Conservation (phyloP, 2,329 filamentous ascomycete genomes). For the Paraconiothyrium brasiliense region DNA sequence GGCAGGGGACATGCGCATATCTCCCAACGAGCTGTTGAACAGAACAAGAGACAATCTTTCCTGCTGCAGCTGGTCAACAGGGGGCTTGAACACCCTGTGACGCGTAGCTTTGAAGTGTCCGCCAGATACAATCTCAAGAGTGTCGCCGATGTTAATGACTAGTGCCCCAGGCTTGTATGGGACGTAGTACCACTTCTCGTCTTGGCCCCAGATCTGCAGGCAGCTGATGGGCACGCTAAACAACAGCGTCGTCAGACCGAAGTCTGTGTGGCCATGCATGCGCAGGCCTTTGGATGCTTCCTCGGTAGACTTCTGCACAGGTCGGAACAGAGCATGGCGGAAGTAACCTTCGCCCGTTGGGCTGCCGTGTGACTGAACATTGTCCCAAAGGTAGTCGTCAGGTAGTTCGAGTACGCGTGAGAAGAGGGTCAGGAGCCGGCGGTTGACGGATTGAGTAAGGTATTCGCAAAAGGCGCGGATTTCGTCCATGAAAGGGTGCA, state of each 20-base stretch:
- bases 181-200: constrained; percentile 39
- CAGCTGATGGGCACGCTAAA: constrained; percentile 38
- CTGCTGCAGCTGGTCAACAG: constrained; percentile 49
- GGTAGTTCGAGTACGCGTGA: constrained; percentile 35
- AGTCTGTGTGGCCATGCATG: constrained; percentile 45
- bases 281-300: constrained; percentile 39
- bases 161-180: constrained; percentile 37
- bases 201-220: constrained; percentile 35
- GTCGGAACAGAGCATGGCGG: constrained; percentile 35
- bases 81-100: constrained; percentile 56
- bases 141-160: constrained; percentile 40
- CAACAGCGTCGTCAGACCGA: constrained; percentile 34
- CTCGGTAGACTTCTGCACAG: constrained; percentile 33
- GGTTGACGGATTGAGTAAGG: constrained; percentile 59
- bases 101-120: constrained; percentile 59
- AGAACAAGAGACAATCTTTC: constrained; percentile 45
- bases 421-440: constrained; percentile 42
- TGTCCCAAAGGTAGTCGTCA: constrained; percentile 36
- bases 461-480: constrained; percentile 59
- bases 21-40: constrained; percentile 34
- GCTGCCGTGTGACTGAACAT: constrained; percentile 33
- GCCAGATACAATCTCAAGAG: constrained; percentile 56
- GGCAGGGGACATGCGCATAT: constrained; percentile 31
- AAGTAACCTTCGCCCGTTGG: constrained; percentile 37
- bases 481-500: constrained; percentile 62